Evolutionary conservation across 2,329 filamentous ascomycete species (phyloP).

Genomic region (Aspergillus uvarum): DNA sequence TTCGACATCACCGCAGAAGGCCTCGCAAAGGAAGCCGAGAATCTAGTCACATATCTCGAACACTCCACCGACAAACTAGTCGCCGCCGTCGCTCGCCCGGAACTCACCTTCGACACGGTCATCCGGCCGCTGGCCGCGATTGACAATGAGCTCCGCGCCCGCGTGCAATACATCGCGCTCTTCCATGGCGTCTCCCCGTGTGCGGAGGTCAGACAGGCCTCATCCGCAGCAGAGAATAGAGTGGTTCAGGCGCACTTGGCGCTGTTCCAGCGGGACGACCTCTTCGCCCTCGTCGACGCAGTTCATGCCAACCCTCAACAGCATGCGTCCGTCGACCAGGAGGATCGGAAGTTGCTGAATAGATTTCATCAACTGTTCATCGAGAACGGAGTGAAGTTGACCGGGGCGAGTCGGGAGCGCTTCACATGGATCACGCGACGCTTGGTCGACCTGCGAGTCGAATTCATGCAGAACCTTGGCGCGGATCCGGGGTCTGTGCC

Average conservation of each 20-base stretch:
- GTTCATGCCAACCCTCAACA: not conserved
- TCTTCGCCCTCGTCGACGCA: not conserved
- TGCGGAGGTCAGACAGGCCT: not conserved
- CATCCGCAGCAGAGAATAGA: not conserved
- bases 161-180: slow-evolving; percentile 1
- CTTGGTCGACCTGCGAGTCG: not conserved
- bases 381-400: not conserved
- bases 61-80: not conserved
- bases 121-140: not conserved
- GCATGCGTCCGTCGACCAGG: not conserved
- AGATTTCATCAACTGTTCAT: slow-evolving; percentile 1
- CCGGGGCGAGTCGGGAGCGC: not conserved
- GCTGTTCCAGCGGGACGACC: not conserved
- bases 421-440: not conserved
- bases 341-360: not conserved
- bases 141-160: not conserved
- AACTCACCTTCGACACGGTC: not conserved
- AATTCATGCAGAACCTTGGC: slow-evolving; percentile 1
- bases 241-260: slow-evolving; percentile 1
- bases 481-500: not conserved
- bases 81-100: not conserved
- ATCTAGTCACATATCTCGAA: not conserved
- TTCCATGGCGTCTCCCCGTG: slow-evolving; percentile 1
- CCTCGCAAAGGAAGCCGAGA: not conserved
- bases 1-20: slow-evolving; percentile 1